These are phyloP conservation scores for Paxillus ammoniavirescens DNA, from an alignment of 768 basidiomycete species.

Conservation along the genomic window DNA sequence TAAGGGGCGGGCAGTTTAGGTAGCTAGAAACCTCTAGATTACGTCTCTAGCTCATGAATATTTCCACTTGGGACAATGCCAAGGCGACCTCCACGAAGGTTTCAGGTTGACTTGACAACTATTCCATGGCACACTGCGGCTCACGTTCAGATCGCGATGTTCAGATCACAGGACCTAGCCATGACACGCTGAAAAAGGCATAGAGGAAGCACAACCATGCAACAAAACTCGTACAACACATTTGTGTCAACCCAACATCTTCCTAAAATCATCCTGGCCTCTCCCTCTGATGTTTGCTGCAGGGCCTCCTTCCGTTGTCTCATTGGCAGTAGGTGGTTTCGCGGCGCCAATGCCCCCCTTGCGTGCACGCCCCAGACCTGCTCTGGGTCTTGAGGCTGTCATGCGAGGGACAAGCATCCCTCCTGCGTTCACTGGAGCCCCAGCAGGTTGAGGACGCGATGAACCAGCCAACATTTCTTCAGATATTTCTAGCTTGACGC, in stretches of 20 bases:
- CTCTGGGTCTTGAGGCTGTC: slow-evolving; percentile 64
- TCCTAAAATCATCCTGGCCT: slow-evolving; percentile 82
- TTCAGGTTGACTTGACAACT: too few relatives aligned
- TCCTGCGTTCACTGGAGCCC: slow-evolving; percentile 38
- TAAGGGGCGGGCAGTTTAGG: slow-evolving; percentile 5
- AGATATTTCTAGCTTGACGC: slow-evolving; percentile 53
- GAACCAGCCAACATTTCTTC: slow-evolving; percentile 47
- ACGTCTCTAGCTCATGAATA: too few relatives aligned
- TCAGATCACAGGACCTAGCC: too few relatives aligned
- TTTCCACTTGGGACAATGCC: too few relatives aligned
- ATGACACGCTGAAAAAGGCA: neutral
- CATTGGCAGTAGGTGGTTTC: slow-evolving; percentile 12
- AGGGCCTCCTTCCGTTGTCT: slow-evolving; percentile 9
- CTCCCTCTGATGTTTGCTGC: slow-evolving; percentile 16
- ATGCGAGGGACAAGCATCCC: slow-evolving; percentile 68
- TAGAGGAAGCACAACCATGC: neutral
- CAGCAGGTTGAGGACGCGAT: slow-evolving; percentile 26
- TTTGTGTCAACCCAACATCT: slow-evolving; percentile 51
- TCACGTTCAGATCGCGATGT: too few relatives aligned
- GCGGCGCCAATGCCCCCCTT: slow-evolving; percentile 31
- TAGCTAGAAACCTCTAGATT: neutral
- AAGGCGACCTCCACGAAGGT: too few relatives aligned
- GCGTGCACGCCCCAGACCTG: slow-evolving; percentile 63
- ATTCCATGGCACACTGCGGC: too few relatives aligned
- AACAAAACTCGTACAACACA: neutral